A percentile compares a stretch with the other conserved stretches of the same genome.
Evolutionary conservation across 2,329 filamentous ascomycete species (phyloP).

Genomic region (Amylocarpus encephaloides): DNA sequence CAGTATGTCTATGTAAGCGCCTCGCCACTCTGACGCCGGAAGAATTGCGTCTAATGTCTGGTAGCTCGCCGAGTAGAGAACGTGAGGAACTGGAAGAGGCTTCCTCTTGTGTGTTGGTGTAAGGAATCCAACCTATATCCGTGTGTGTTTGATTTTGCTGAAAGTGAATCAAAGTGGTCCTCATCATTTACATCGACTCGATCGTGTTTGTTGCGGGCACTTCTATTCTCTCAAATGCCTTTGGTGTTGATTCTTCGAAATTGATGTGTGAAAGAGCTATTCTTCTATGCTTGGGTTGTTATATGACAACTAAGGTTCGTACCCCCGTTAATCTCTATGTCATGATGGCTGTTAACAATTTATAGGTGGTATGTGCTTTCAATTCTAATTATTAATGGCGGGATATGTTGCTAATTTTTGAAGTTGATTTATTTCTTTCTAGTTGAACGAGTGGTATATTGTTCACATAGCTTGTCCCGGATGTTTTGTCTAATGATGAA

Average conservation of each 20-base stretch:
- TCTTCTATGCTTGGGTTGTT: slow-evolving; percentile 53
- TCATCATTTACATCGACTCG: slow-evolving; percentile 54
- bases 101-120: slow-evolving; percentile 27
- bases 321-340: neutral
- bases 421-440: slow-evolving; percentile 57
- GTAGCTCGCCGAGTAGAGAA: slow-evolving; percentile 24
- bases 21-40: neutral
- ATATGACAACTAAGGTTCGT: slow-evolving; percentile 55
- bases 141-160: neutral
- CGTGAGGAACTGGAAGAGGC: slow-evolving; percentile 21
- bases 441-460: slow-evolving; percentile 52
- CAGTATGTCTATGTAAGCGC: slow-evolving; percentile 23
- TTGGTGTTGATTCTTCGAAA: slow-evolving; percentile 47
- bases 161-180: slow-evolving; percentile 42
- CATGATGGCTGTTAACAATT: neutral
- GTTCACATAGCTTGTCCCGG: neutral
- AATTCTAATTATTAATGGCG: neutral
- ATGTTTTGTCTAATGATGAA: neutral
- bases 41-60: neutral
- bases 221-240: slow-evolving; percentile 49
- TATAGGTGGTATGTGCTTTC: slow-evolving; percentile 4
- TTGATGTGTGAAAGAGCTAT: slow-evolving; percentile 52
- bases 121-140: slow-evolving; percentile 4
- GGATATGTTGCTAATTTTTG: neutral
- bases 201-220: slow-evolving; percentile 54